Evolutionary conservation across 2,329 filamentous ascomycete species (phyloP).

Genomic region (Exophiala bonariae): DNA sequence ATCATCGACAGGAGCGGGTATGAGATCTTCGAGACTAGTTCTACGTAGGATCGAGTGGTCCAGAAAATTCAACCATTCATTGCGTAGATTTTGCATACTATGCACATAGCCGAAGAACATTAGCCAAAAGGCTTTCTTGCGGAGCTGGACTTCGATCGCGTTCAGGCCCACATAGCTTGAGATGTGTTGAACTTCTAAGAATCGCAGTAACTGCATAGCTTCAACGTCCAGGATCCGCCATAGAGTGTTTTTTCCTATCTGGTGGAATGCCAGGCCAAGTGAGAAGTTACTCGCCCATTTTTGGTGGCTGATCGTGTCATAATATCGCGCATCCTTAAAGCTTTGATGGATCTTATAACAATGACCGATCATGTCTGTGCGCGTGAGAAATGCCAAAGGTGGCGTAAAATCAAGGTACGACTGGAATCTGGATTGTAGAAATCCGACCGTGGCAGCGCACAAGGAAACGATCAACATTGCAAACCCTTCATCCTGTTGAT

Average conservation of each 20-base stretch:
- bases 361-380: conserved; percentile 5
- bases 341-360: not conserved
- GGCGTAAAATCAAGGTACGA: not conserved
- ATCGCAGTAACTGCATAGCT: not conserved
- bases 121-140: conserved; percentile 41
- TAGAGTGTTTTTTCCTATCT: not conserved
- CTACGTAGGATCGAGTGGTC: conserved; percentile 31
- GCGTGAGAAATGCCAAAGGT: not conserved
- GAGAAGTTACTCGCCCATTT: conserved; percentile 3
- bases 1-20: conserved; percentile 36
- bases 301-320: not conserved
- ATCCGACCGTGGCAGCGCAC: not conserved
- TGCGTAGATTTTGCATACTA: conserved; percentile 25
- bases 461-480: not conserved
- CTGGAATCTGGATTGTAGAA: conserved; percentile 2
- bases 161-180: conserved; percentile 35
- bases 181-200: conserved; percentile 33
- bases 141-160: conserved; percentile 35
- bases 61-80: conserved; percentile 31
- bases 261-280: not conserved
- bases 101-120: conserved; percentile 36
- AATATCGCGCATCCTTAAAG: not conserved
- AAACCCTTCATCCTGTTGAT: conserved; percentile 1
- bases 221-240: not conserved
- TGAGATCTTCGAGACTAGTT: conserved; percentile 34